phyloP scores from a whole-genome alignment of 2,329 filamentous ascomycete species.

The Diaporthe humulicola region DNA sequence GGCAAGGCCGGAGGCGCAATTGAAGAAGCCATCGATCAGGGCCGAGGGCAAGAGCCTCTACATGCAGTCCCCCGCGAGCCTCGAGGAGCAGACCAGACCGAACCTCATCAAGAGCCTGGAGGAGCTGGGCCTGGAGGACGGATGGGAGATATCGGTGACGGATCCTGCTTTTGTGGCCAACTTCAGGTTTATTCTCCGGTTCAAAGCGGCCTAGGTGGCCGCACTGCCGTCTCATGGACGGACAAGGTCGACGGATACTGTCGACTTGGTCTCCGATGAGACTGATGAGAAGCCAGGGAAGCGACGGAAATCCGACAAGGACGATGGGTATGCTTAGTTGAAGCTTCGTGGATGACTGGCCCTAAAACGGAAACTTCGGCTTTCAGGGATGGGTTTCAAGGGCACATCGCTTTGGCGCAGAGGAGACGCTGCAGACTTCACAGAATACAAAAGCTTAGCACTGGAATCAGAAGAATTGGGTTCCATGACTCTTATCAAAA shows the following conservation, averaged over 20 bases:
- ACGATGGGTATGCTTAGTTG: not conserved
- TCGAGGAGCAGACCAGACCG: slow-evolving; percentile 86
- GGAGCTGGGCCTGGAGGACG: slow-evolving; percentile 79
- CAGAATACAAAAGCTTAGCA: not conserved
- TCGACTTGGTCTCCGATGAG: not conserved
- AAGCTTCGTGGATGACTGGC: not conserved
- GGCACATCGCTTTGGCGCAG: slow-evolving; percentile 5
- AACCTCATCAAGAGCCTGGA: slow-evolving; percentile 84
- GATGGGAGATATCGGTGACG: slow-evolving; percentile 91
- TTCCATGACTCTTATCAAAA: slow-evolving; percentile 30
- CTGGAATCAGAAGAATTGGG: slow-evolving; percentile 23
- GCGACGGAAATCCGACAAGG: not conserved
- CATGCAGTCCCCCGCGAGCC: slow-evolving; percentile 83
- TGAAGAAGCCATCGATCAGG: slow-evolving; percentile 92
- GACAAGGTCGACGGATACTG: not conserved
- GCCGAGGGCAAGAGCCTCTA: slow-evolving; percentile 87
- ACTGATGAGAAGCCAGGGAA: not conserved
- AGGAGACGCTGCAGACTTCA: not conserved
- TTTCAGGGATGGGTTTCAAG: not conserved
- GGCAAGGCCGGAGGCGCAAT: slow-evolving; percentile 86
- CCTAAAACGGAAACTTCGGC: not conserved
- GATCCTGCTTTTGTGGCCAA: slow-evolving; percentile 88
- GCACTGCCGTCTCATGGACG: slow-evolving; percentile 17
- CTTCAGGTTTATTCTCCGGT: slow-evolving; percentile 68
- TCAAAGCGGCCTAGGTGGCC: slow-evolving; percentile 49